These are phyloP conservation scores for Lactifluus echinatus DNA, from an alignment of 768 basidiomycete genomes.

Conservation along the genomic window DNA sequence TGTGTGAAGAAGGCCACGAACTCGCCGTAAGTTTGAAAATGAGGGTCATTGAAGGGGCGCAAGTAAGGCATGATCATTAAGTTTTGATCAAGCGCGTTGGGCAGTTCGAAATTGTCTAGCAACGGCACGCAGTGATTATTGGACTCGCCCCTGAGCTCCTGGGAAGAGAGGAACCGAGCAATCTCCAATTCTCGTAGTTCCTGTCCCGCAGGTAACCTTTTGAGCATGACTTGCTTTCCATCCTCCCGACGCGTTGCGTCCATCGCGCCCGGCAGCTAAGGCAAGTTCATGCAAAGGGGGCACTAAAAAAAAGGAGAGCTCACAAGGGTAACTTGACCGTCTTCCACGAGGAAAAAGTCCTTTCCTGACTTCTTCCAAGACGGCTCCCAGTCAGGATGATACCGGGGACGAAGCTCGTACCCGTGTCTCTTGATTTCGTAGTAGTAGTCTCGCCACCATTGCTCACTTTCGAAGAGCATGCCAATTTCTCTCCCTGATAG, in stretches of 20 bases:
- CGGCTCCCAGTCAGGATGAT: background rate
- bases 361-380: background rate
- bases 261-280: background rate
- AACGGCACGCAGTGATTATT: slow-evolving; percentile 16
- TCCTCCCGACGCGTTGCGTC: slow-evolving; percentile 16
- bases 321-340: background rate
- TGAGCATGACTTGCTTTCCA: slow-evolving; percentile 16
- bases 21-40: slow-evolving; percentile 16
- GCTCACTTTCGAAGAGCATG: slow-evolving; percentile 4
- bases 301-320: background rate
- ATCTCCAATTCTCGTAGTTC: slow-evolving; percentile 4
- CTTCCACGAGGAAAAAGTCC: background rate
- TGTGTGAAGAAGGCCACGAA: slow-evolving; percentile 18
- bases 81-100: background rate
- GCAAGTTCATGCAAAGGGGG: background rate
- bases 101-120: background rate
- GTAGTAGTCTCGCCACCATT: slow-evolving; percentile 10
- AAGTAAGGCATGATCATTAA: slow-evolving; percentile 18
- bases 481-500: background rate
- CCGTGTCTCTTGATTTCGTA: slow-evolving; percentile 1
- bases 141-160: background rate
- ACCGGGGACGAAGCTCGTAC: slow-evolving; percentile 7
- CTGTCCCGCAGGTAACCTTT: slow-evolving; percentile 1
- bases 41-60: slow-evolving; percentile 11
- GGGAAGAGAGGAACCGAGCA: background rate